Base-by-base conservation (phyloP, 176 grass and related monocot species). In the Oryza glaberrima region DNA sequence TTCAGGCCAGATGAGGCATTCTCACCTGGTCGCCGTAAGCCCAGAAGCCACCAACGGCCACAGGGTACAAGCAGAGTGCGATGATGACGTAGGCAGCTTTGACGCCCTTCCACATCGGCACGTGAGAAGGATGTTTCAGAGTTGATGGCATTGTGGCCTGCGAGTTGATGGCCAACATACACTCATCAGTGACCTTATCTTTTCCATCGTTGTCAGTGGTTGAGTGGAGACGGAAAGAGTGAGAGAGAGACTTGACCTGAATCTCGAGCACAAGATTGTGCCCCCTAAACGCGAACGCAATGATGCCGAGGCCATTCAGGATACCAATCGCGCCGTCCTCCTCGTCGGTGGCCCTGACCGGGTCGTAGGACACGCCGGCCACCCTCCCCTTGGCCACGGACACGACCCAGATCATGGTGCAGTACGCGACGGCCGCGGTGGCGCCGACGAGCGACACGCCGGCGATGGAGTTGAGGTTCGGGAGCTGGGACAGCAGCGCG, bases 391-490 rank as follows among this genome's bases (percentile, higher is more conserved):
- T 99, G 90, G 75, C 86, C 9, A 99, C 91, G 44, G 96, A 96
- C 25, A 92, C 78, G 45, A 73, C 81, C 93, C 96, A 99, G 73
- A 99, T 94, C 90, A 99, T 51, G 61, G 93, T 96, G 90, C 96
- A 99, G 69, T 99, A 99, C 3, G 87, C 75, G 35, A 92, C 90
- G 5, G 93, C 96, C 0, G 96, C 92, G 22, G 82, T 67, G 1
- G 91, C 92, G 20, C 85, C 93, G 12, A 99, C 80, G 11, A 99
- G 86, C 1, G 96, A 99, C 16, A 96, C 56, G 47, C 93, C 93
- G 32, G 96, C 93, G 40, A 99, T 96, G 77, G 96, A 99, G 86
- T 99, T 99, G 82, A 99, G 96, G 86, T 96, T 99, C 17, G 96
- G 96, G 34, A 99, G 92, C 79, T 99, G 96, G 1, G 96, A 88